phyloP scores from a whole-genome alignment of 2,329 filamentous ascomycete species.

The Colletotrichum agaves region DNA sequence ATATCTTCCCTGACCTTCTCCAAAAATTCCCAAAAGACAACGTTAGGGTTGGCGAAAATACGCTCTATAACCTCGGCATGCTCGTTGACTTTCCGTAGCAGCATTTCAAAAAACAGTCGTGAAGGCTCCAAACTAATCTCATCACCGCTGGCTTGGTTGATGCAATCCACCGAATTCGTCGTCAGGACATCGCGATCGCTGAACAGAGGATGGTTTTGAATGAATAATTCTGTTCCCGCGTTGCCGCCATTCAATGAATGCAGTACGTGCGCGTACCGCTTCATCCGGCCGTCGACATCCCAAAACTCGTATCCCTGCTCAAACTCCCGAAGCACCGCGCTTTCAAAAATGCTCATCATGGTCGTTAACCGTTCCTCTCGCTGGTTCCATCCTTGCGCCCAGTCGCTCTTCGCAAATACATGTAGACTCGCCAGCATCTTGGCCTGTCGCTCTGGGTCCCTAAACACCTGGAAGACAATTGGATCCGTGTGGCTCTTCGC shows the following conservation, averaged over 20 bases:
- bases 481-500: slow-evolving; percentile 82
- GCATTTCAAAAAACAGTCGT: slow-evolving; percentile 79
- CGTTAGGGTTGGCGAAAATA: slow-evolving; percentile 78
- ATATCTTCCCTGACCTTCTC: slow-evolving; percentile 87
- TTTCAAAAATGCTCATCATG: slow-evolving; percentile 88
- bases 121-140: slow-evolving; percentile 82
- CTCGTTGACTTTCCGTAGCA: slow-evolving; percentile 83
- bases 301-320: slow-evolving; percentile 90
- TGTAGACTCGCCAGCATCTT: slow-evolving; percentile 86
- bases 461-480: slow-evolving; percentile 85
- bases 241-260: slow-evolving; percentile 83
- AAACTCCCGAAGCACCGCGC: slow-evolving; percentile 89
- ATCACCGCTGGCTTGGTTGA: slow-evolving; percentile 74
- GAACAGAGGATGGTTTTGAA: slow-evolving; percentile 89
- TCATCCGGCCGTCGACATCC: slow-evolving; percentile 91
- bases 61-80: slow-evolving; percentile 82
- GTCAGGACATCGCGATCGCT: slow-evolving; percentile 76
- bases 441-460: slow-evolving; percentile 90
- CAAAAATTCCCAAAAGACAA: slow-evolving; percentile 81
- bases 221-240: slow-evolving; percentile 83
- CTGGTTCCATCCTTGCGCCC: slow-evolving; percentile 76
- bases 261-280: slow-evolving; percentile 87
- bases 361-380: slow-evolving; percentile 77
- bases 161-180: slow-evolving; percentile 79
- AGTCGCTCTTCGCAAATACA: slow-evolving; percentile 83